Evolutionary conservation across 2,329 filamentous ascomycete genomes (phyloP).

Genomic region (Aspergillus glaucus): DNA sequence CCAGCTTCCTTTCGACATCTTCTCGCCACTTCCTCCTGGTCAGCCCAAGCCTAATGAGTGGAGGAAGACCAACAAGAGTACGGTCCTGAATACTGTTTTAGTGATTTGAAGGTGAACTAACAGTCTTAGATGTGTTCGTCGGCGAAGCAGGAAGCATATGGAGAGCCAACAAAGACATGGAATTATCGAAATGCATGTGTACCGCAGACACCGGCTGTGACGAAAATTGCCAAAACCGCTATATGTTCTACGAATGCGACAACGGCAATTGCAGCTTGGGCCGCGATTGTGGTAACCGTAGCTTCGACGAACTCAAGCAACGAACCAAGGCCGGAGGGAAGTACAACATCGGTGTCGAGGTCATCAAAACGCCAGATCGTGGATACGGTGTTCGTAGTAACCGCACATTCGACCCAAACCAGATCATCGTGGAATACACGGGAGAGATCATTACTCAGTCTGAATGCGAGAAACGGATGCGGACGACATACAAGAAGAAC

Average conservation of each 20-base stretch:
- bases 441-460: conserved; percentile 95
- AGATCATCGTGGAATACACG: conserved; percentile 98
- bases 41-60: conserved; percentile 91
- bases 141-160: conserved; percentile 74
- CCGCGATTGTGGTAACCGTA: conserved; percentile 76
- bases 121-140: conserved; percentile 72
- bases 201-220: conserved; percentile 71
- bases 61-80: conserved; percentile 86
- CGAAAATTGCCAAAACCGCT: conserved; percentile 86
- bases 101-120: conserved; percentile 21
- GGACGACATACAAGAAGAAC: conserved; percentile 86
- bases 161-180: conserved; percentile 69
- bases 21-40: conserved; percentile 75
- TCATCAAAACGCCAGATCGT: conserved; percentile 80
- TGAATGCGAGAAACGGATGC: conserved; percentile 91
- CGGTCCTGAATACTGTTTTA: conserved; percentile 30
- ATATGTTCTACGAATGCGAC: conserved; percentile 97
- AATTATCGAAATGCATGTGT: conserved; percentile 74
- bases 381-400: conserved; percentile 90
- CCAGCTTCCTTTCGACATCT: conserved; percentile 83
- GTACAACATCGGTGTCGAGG: conserved; percentile 89
- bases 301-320: conserved; percentile 71
- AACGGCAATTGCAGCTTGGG: conserved; percentile 78
- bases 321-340: conserved; percentile 73
- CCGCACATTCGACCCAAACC: conserved; percentile 75